phyloP scores from a whole-genome alignment of 305 asterid species.

The Rubia occidens region DNA sequence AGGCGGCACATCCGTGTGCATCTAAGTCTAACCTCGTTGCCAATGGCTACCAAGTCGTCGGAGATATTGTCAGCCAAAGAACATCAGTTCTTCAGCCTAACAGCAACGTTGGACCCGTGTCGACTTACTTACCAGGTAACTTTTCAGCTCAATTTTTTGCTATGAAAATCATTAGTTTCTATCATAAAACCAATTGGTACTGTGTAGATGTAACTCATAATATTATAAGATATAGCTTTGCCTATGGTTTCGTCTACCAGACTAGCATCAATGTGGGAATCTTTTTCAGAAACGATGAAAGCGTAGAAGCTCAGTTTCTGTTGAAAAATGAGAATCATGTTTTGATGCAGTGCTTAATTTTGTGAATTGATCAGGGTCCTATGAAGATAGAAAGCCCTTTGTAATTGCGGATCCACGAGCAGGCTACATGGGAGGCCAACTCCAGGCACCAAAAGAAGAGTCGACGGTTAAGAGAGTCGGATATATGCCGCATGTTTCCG shows the following conservation, averaged over 20 bases:
- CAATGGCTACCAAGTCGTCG: conserved; percentile 10
- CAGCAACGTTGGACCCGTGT: not conserved
- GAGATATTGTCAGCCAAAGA: conserved; percentile 8
- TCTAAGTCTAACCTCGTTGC: conserved; percentile 6
- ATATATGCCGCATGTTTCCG: too few species aligned
- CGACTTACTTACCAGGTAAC: conserved; percentile 13
- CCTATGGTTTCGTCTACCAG: too few species aligned
- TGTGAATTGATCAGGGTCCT: not conserved
- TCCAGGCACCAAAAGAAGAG: too few species aligned
- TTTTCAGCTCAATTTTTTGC: not conserved
- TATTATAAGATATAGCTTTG: too few species aligned
- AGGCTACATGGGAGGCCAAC: not conserved
- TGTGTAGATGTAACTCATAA: too few species aligned
- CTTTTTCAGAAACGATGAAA: too few species aligned
- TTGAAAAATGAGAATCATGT: too few species aligned
- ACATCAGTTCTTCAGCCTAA: conserved; percentile 7
- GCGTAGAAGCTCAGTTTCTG: too few species aligned
- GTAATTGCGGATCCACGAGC: not conserved
- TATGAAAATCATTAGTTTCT: too few species aligned
- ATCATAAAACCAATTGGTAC: too few species aligned
- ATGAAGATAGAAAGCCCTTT: not conserved
- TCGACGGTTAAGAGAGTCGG: too few species aligned
- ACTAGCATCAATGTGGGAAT: too few species aligned
- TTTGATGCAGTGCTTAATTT: not conserved
- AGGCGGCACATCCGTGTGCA: not conserved